These are phyloP conservation scores for Solanum lycopersicoides DNA, from an alignment of 257 asterid species.

Conservation along the genomic window DNA sequence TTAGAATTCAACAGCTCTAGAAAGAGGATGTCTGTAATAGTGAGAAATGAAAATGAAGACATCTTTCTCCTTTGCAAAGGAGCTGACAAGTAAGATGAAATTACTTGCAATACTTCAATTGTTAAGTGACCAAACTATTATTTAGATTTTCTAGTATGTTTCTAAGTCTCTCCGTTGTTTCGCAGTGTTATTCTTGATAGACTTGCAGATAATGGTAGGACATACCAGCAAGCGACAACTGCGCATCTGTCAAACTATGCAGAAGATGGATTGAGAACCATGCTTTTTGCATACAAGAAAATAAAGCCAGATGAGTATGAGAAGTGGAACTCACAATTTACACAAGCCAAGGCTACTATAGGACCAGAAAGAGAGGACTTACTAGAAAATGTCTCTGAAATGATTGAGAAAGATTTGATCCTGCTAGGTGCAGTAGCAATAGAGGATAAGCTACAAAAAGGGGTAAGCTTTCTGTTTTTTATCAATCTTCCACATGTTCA, in stretches of 20 bases:
- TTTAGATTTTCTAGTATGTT: neutral
- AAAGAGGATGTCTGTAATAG: conserved; percentile 89
- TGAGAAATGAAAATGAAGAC: conserved; percentile 64
- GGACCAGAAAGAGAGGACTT: conserved; percentile 77
- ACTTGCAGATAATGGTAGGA: conserved; percentile 56
- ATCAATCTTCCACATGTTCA: neutral
- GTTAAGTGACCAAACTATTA: neutral
- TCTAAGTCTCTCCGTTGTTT: conserved; percentile 25
- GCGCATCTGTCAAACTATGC: conserved; percentile 82
- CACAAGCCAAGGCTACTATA: conserved; percentile 64
- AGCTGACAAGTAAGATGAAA: conserved; percentile 36
- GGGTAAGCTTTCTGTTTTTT: conserved; percentile 40
- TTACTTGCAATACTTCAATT: neutral
- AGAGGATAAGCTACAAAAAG: conserved; percentile 95
- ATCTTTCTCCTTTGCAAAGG: conserved; percentile 85
- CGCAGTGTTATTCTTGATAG: conserved; percentile 91
- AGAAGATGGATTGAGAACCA: conserved; percentile 89
- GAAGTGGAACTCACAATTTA: conserved; percentile 83
- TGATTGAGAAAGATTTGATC: conserved; percentile 79
- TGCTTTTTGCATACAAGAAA: conserved; percentile 86
- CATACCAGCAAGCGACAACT: conserved; percentile 59
- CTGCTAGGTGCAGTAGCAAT: conserved; percentile 98
- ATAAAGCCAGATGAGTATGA: conserved; percentile 60
- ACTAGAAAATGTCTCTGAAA: conserved; percentile 77
- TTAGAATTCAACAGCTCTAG: conserved; percentile 93